phyloP scores from a whole-genome alignment of 805 yeast species.

The Yarrowia deformans region DNA sequence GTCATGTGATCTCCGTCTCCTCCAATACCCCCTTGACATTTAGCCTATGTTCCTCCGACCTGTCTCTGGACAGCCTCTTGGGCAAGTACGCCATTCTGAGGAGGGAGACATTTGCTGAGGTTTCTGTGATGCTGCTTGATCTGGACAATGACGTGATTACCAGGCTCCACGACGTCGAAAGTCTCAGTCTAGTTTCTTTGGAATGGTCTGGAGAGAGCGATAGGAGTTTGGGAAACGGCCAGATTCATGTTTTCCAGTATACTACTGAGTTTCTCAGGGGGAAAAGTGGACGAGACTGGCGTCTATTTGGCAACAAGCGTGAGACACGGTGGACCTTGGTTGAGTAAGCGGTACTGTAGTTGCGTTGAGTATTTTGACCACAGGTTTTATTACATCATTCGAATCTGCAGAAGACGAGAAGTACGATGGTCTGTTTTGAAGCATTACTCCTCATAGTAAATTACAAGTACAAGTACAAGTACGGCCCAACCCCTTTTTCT shows the following conservation, averaged over 20 bases:
- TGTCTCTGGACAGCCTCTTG: constrained; percentile 14
- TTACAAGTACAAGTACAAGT: no score
- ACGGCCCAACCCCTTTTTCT: no score
- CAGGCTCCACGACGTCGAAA: constrained; percentile 11
- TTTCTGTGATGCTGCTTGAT: constrained; percentile 9
- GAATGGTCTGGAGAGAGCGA: neutral
- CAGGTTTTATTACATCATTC: no score
- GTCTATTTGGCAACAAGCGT: neutral
- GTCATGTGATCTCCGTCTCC: neutral
- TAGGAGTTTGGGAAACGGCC: neutral
- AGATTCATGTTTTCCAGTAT: constrained; percentile 5
- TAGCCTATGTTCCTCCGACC: neutral
- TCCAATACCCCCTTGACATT: neutral
- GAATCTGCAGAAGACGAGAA: constrained; percentile 52
- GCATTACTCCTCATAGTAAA: no score
- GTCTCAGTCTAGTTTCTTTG: constrained; percentile 4
- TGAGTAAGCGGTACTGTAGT: no score
- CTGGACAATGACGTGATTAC: constrained; percentile 18
- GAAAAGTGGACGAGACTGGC: no score
- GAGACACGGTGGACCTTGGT: no score
- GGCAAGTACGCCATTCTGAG: constrained; percentile 23
- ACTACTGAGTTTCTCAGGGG: neutral
- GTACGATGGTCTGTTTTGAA: no score
- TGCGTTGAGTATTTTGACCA: no score
- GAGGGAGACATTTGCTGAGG: no score